phyloP scores from a whole-genome alignment of 257 asterid genomes.

The Solanum neorickii region DNA sequence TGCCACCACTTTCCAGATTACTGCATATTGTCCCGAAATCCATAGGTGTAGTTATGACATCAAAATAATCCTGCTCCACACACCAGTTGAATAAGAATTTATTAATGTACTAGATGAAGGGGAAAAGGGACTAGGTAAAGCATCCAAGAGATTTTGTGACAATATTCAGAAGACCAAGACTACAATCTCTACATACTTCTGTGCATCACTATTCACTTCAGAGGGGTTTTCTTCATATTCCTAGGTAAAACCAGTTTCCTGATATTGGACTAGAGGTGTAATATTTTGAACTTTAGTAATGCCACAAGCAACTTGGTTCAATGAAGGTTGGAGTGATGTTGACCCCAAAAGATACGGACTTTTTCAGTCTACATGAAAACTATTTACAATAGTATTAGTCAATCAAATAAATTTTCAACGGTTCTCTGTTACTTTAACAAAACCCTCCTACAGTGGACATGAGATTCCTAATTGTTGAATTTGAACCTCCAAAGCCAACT shows the following conservation, averaged over 20 bases:
- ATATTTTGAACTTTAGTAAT: background rate
- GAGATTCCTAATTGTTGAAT: background rate
- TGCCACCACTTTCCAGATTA: slow-evolving; percentile 77
- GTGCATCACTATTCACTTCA: background rate
- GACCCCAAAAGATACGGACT: background rate
- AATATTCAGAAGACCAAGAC: background rate
- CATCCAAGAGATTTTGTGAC: background rate
- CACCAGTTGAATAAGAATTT: background rate
- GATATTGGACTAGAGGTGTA: background rate
- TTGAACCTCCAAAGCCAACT: background rate
- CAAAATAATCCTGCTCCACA: slow-evolving; percentile 79
- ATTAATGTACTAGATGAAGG: background rate
- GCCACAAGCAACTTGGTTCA: background rate
- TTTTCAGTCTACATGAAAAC: background rate
- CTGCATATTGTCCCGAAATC: slow-evolving; percentile 95
- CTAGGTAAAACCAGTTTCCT: background rate
- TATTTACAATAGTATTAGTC: background rate
- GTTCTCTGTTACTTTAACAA: background rate
- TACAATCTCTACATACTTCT: background rate
- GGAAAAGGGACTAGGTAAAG: background rate
- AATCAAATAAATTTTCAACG: background rate
- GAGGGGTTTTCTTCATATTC: background rate
- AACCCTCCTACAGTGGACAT: background rate
- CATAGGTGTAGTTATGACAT: slow-evolving; percentile 93
- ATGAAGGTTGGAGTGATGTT: background rate